Evolutionary conservation across 2,329 filamentous ascomycete species (phyloP), one percentile per base, ranked within the genome.

Genomic region (Colletotrichum trifolii): DNA sequence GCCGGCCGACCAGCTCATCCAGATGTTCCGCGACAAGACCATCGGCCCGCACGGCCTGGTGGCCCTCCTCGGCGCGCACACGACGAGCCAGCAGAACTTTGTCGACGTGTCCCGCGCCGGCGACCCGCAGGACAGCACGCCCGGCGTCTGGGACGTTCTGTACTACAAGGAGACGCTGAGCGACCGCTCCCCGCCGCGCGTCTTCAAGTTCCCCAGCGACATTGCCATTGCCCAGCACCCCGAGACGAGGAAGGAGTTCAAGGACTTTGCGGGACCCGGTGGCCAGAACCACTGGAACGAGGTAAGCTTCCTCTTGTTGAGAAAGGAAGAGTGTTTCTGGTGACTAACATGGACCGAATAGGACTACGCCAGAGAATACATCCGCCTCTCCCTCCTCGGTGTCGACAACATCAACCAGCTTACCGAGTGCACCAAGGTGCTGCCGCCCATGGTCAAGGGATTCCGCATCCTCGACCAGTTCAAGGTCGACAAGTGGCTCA

Each of bases 361-460:
- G 78, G 83, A 82, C 55, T 87, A 84, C 59, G 80, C 84, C 6
- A 77, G 78, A 42, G 84, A 82, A 13, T 87, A 87, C 69, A 78
- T 85, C 56, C 82, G 84, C 13, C 76, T 88, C n/a, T 84, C 81
- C 42, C 74, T 87, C 2, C 79, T 88, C n/a, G 85, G 85, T 3
- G 84, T 87, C 12, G 78, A 85, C 70, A 86, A 86, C 70, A 83
- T 87, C 73, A 87, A 87, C 72, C 72, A 77, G 39, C 74, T 87
- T 46, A 83, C 79, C 13, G 85, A 87, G 68, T 87, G 85, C 78
- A 85, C 83, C 9, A 80, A 82, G 68, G 83, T 83, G 1, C 73
- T 87, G 4, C 85, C 81, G 2, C 66, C 77, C 1, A 68, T 68
- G 3, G 50, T 54, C 36, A 67, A 48, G 49, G 61, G 53, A 35